A percentile compares a stretch with the other conserved stretches of the same genome.
Conservation (phyloP, 495 filamentous ascomycete genomes). For the Tuber magnatum region DNA sequence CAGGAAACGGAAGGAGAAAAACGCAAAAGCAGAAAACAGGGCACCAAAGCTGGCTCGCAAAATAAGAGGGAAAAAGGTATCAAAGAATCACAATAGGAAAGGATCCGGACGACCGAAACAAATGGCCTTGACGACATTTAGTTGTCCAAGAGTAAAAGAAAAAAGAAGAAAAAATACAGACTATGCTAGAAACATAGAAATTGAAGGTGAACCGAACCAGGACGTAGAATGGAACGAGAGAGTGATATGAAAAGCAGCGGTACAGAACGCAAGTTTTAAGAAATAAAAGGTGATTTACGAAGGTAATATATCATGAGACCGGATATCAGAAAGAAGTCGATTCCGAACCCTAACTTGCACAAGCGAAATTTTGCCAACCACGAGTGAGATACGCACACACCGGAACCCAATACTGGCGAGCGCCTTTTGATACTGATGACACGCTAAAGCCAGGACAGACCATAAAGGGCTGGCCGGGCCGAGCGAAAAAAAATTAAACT, state of each 20-base stretch:
- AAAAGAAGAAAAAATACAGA: constrained; percentile 32
- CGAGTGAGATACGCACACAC: constrained; percentile 29
- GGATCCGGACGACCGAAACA: constrained; percentile 22
- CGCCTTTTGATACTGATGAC: constrained; percentile 30
- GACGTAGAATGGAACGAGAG: constrained; percentile 31
- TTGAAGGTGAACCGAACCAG: constrained; percentile 33
- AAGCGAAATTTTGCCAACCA: constrained; percentile 23
- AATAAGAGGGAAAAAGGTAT: constrained; percentile 32
- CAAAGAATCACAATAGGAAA: constrained; percentile 22
- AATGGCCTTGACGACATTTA: constrained; percentile 34
- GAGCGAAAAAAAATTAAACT: constrained; percentile 34
- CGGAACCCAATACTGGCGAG: constrained; percentile 27
- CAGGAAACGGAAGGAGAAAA: constrained; percentile 3
- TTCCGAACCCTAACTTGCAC: constrained; percentile 36
- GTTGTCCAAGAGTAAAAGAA: constrained; percentile 26
- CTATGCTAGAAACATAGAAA: constrained; percentile 23
- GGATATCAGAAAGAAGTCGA: constrained; percentile 32
- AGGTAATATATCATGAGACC: constrained; percentile 40
- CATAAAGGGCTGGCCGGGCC: constrained; percentile 23
- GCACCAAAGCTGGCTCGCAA: constrained; percentile 19
- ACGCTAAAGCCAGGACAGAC: constrained; percentile 28
- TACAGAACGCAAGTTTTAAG: constrained; percentile 12
- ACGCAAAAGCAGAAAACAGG: constrained; percentile 8
- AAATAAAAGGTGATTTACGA: constrained; percentile 42
- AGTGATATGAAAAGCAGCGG: constrained; percentile 29